Base-by-base conservation (phyloP, 2,329 filamentous ascomycete species). In the Calonectria naviculata region DNA sequence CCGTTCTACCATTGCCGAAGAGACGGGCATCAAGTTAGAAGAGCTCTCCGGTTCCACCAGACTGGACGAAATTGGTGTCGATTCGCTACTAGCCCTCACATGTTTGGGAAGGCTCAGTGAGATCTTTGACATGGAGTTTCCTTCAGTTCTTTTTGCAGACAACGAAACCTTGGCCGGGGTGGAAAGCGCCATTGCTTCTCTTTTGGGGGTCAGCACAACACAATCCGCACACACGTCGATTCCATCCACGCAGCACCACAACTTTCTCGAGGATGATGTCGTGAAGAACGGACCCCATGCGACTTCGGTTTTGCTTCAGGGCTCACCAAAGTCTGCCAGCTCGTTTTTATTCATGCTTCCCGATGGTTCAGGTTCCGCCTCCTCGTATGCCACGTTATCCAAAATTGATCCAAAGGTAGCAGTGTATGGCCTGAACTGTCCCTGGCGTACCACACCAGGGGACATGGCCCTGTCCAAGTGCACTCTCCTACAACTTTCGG, bases 361-460 rank as follows among this genome's bases (percentile, higher is more conserved):
- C 6, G 79, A 81, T 29, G 79, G 79, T 2, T 81, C 79, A 9
- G 79, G 79, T 1, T 80, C 78, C 5, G 79, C 79, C 0, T 74
- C 78, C 0, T 81, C 79, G 0, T 80, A 80, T 44, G 73, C 72
- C 2, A 56, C 73, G 78, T 74, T 81, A 74, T 78, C 83, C 80
- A 70, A 68, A 10, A 81, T 91, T 13, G 83, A 84, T 8, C 72
- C 84, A 9, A 80, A 87, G 31, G 80, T 89, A 49, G 86, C 85
- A 4, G 84, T 91, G 15, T 89, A 87, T 78, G 90, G 88, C 5
- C 72, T 82, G 5, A 91, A 91, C 78, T 92, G 89, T 73, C 90
- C 91, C 3, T 93, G 89, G 84, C 89, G 91, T 86, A 91, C 90
- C 80, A 85, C 84, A 1, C 90, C 90, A 0, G 85, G 89, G 66